A percentile compares a stretch with the other conserved stretches of the same genome.
phyloP scores from a whole-genome alignment of 768 basidiomycete genomes.

The Russula virescens region DNA sequence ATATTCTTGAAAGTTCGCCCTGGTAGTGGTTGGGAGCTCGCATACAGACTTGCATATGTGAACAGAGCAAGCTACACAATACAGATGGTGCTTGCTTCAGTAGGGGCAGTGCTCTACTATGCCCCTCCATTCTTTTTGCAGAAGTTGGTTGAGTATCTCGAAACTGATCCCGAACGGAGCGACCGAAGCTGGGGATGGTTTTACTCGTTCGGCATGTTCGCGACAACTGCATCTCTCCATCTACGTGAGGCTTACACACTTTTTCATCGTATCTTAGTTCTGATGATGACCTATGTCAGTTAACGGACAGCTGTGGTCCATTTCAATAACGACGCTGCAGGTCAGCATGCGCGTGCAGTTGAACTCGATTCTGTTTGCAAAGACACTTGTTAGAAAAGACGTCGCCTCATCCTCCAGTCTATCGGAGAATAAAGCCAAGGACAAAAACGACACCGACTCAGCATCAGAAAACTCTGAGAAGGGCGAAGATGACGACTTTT shows the following conservation, averaged over 20 bases:
- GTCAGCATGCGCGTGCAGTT: constrained; percentile 67
- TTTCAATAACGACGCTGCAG: constrained; percentile 65
- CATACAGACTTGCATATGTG: constrained; percentile 53
- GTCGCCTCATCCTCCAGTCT: constrained; percentile 56
- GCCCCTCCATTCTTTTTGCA: constrained; percentile 54
- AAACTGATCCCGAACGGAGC: constrained; percentile 51
- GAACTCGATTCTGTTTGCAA: constrained; percentile 79
- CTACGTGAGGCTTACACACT: constrained; percentile 34
- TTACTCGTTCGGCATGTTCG: constrained; percentile 48
- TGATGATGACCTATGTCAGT: constrained; percentile 34
- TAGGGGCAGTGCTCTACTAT: constrained; percentile 63
- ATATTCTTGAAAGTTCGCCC: constrained; percentile 52
- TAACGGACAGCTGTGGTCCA: constrained; percentile 64
- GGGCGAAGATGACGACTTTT: constrained; percentile 44
- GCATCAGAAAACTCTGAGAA: constrained; percentile 39
- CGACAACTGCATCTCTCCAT: constrained; percentile 39
- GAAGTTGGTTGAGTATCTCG: constrained; percentile 56
- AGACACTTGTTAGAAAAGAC: constrained; percentile 83
- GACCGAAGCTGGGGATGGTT: constrained; percentile 71
- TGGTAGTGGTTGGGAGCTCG: constrained; percentile 61
- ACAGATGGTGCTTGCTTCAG: constrained; percentile 47
- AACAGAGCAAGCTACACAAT: constrained; percentile 41
- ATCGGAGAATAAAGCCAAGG: constrained; percentile 24
- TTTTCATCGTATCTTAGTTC: not conserved
- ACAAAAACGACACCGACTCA: constrained; percentile 23